phyloP scores from a whole-genome alignment of 192 early-diverging fungal species.

The Rhizoclosmatium globosum region DNA sequence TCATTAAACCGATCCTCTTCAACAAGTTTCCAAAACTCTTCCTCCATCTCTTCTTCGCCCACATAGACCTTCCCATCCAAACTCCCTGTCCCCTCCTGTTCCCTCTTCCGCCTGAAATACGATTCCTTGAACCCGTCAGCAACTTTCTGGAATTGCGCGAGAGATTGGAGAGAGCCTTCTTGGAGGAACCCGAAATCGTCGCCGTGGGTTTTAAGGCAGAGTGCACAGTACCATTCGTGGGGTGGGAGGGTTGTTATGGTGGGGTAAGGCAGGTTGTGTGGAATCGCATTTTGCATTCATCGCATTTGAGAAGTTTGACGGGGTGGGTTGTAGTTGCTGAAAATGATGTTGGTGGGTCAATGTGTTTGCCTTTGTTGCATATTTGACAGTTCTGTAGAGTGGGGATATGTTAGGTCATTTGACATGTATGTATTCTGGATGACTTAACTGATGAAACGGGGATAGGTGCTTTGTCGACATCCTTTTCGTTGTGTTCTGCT shows the following conservation, averaged over 20 bases:
- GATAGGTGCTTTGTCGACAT: slow-evolving; percentile 38
- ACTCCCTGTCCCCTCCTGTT: slow-evolving; percentile 35
- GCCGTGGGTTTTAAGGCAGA: slow-evolving; percentile 79
- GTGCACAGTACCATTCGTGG: slow-evolving; percentile 86
- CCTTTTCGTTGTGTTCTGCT: slow-evolving; percentile 29
- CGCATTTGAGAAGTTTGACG: slow-evolving; percentile 78
- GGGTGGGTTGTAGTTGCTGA: too few species aligned
- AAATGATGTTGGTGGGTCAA: slow-evolving; percentile 40
- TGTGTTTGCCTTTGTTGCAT: slow-evolving; percentile 59
- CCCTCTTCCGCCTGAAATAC: slow-evolving; percentile 65
- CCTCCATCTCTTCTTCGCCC: slow-evolving; percentile 82
- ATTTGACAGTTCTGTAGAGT: slow-evolving; percentile 51
- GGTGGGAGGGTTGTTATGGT: slow-evolving; percentile 63
- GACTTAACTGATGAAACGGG: slow-evolving; percentile 36
- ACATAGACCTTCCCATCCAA: slow-evolving; percentile 42
- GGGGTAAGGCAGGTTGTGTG: slow-evolving; percentile 85
- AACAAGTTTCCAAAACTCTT: slow-evolving; percentile 93
- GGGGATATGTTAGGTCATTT: not conserved
- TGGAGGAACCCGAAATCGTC: slow-evolving; percentile 96
- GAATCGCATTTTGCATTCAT: slow-evolving; percentile 85
- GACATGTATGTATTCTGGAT: not conserved
- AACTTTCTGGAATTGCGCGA: slow-evolving; percentile 80
- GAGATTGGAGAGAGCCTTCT: slow-evolving; percentile 73
- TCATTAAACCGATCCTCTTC: slow-evolving; percentile 71
- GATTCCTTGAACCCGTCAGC: slow-evolving; percentile 83